Conservation (phyloP, 768 basidiomycete genomes). For the Pleurotus tuber-regium region DNA sequence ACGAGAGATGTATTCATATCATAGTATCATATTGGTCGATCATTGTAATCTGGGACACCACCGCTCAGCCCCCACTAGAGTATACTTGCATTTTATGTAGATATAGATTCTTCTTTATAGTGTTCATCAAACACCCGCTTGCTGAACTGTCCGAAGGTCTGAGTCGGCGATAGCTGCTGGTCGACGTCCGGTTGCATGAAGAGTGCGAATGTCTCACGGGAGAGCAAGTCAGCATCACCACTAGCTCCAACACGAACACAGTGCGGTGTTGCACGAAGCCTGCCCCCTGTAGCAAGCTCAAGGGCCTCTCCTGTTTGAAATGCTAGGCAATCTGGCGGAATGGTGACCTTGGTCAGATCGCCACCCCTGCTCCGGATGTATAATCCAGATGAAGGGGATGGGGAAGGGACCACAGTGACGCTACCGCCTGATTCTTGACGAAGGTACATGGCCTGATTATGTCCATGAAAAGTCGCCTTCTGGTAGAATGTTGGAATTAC, state of each 20-base stretch:
- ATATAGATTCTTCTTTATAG: constrained; percentile 31
- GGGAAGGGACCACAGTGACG: constrained; percentile 55
- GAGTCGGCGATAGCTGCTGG: constrained; percentile 61
- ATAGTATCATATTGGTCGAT: constrained; percentile 15
- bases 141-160: constrained; percentile 90
- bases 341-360: constrained; percentile 75
- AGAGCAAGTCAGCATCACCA: constrained; percentile 45
- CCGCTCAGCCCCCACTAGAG: constrained; percentile 5
- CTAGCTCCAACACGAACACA: constrained; percentile 77
- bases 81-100: constrained; percentile 20
- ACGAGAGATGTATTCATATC: constrained; percentile 1
- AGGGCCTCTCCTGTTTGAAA: constrained; percentile 98
- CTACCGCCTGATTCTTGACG: constrained; percentile 38
- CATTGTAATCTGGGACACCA: constrained; percentile 22
- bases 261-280: constrained; percentile 89
- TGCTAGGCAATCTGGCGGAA: constrained; percentile 82
- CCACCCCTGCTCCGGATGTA: constrained; percentile 89
- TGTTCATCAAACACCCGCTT: constrained; percentile 71
- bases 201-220: constrained; percentile 85
- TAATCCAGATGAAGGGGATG: constrained; percentile 78
- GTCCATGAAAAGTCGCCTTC: neutral
- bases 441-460: constrained; percentile 77
- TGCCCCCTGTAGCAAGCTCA: constrained; percentile 79
- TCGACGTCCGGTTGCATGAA: constrained; percentile 90
- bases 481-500: constrained; percentile 18